Conservation (phyloP, 305 asterid species). For the Fraxinus angustifolia region DNA sequence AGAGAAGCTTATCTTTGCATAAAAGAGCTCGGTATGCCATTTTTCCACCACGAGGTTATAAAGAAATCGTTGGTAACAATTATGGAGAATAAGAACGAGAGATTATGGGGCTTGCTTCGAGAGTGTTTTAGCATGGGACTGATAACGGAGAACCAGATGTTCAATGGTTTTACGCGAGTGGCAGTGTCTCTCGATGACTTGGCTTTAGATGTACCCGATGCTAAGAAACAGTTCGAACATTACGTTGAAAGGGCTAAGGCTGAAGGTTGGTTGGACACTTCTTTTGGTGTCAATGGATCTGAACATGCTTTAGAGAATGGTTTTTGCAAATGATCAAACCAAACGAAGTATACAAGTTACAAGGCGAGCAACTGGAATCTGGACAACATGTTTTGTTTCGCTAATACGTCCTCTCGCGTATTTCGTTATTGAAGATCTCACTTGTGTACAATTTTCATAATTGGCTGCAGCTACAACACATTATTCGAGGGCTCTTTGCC, state of each 20-base stretch:
- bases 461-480: not conserved
- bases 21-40: constrained; percentile 89
- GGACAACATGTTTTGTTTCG: not conserved
- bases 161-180: constrained; percentile 65
- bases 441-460: not conserved
- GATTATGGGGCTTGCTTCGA: constrained; percentile 57
- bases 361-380: not conserved
- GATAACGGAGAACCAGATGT: constrained; percentile 75
- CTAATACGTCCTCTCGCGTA: not conserved
- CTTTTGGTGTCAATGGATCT: constrained; percentile 30
- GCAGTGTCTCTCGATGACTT: constrained; percentile 72
- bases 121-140: constrained; percentile 75
- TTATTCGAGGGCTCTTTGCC: not conserved
- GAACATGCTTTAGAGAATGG: constrained; percentile 35
- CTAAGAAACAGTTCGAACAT: constrained; percentile 50
- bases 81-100: constrained; percentile 70
- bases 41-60: constrained; percentile 89
- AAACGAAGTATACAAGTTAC: not conserved
- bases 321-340: constrained; percentile 18
- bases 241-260: constrained; percentile 46
- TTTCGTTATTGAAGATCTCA: not conserved
- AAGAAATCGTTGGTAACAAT: constrained; percentile 60
- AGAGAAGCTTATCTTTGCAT: constrained; percentile 85
- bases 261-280: constrained; percentile 77
- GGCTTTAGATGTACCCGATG: constrained; percentile 90